Evolutionary conservation across 768 basidiomycete species (phyloP).

Genomic region (Pilatotrama ljubarskyi): DNA sequence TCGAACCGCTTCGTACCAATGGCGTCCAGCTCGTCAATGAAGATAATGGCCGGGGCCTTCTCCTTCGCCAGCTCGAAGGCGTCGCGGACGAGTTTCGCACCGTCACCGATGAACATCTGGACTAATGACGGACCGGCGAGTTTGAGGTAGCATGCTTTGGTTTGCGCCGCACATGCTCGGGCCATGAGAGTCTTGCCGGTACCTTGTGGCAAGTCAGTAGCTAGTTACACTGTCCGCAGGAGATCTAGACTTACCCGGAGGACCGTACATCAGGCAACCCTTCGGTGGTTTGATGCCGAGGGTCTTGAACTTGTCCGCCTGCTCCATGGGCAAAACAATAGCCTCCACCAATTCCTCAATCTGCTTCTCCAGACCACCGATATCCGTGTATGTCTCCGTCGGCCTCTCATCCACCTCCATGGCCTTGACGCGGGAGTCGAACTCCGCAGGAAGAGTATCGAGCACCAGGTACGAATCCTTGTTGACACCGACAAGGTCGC

Average conservation of each 20-base stretch:
- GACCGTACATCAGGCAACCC: slow-evolving; percentile 98
- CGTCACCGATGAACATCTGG: slow-evolving; percentile 99
- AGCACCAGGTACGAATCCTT: slow-evolving; percentile 98
- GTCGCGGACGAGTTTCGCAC: slow-evolving; percentile 97
- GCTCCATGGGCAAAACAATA: slow-evolving; percentile 97
- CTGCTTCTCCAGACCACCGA: slow-evolving; percentile 98
- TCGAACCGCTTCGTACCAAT: slow-evolving; percentile 99
- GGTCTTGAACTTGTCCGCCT: slow-evolving; percentile 97
- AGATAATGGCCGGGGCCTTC: slow-evolving; percentile 98
- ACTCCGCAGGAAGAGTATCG: slow-evolving; percentile 94
- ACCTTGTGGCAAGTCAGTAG: slow-evolving; percentile 41
- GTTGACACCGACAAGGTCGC: slow-evolving; percentile 97
- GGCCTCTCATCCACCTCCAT: slow-evolving; percentile 99
- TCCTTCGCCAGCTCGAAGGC: slow-evolving; percentile 98
- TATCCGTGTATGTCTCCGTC: slow-evolving; percentile 95
- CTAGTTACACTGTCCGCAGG: not conserved
- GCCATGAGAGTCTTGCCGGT: slow-evolving; percentile 98
- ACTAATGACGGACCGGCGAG: slow-evolving; percentile 97
- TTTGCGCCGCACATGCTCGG: slow-evolving; percentile 96
- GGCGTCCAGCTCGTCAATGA: slow-evolving; percentile 98
- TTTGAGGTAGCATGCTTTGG: slow-evolving; percentile 97
- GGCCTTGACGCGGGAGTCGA: slow-evolving; percentile 96
- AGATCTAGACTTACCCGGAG: slow-evolving; percentile 68
- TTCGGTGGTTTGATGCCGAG: slow-evolving; percentile 98
- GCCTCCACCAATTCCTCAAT: slow-evolving; percentile 98